Evolutionary conservation across 169 alveolate species (phyloP).

Genomic region (Cystoisospora suis): DNA sequence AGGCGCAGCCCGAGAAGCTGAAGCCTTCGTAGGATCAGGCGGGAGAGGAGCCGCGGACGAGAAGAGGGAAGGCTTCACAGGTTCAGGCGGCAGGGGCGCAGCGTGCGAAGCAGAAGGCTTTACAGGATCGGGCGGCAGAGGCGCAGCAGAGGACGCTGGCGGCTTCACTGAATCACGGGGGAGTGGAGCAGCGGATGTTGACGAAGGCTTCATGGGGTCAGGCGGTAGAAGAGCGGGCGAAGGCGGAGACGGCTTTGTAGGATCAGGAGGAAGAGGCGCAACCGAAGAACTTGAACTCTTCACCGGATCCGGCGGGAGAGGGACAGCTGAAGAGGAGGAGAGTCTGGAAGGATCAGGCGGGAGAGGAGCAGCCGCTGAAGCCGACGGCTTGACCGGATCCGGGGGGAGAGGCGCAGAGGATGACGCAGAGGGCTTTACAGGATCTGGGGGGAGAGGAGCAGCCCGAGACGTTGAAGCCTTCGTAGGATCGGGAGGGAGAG

Average conservation of each 20-base stretch:
- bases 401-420: background rate
- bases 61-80: background rate
- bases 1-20: background rate
- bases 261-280: constrained; percentile 26
- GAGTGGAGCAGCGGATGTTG: background rate
- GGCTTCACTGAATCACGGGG: background rate
- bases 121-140: constrained; percentile 7
- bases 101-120: background rate
- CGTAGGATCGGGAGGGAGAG: background rate
- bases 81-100: constrained; percentile 17
- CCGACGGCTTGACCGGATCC: background rate
- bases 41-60: background rate
- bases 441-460: background rate
- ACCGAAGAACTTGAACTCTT: background rate
- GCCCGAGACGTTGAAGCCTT: background rate
- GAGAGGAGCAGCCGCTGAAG: background rate
- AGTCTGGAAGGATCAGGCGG: background rate
- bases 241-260: background rate
- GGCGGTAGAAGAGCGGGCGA: background rate
- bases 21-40: background rate
- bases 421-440: background rate
- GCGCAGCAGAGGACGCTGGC: background rate
- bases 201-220: background rate
- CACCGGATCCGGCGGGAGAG: background rate
- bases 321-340: background rate